These are phyloP conservation scores for Aspergillus pseudoglaucus DNA, from an alignment of 2,329 filamentous ascomycete species.

Conservation along the genomic window DNA sequence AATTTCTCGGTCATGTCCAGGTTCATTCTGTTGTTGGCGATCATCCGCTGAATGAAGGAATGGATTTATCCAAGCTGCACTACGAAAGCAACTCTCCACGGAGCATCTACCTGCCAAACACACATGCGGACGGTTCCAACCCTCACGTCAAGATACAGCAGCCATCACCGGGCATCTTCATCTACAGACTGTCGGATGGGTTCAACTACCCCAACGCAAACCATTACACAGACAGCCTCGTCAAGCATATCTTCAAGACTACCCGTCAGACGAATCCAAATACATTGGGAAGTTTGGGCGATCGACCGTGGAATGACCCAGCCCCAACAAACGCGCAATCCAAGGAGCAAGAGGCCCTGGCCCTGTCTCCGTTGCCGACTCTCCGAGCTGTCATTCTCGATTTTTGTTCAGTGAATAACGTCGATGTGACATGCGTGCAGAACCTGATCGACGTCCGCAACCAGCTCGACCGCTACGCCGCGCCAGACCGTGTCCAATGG, in stretches of 20 bases:
- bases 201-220: constrained; percentile 96
- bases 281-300: constrained; percentile 59
- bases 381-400: constrained; percentile 89
- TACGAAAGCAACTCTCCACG: constrained; percentile 18
- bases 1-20: constrained; percentile 74
- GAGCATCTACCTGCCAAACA: constrained; percentile 73
- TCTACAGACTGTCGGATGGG: constrained; percentile 89
- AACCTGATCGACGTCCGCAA: constrained; percentile 91
- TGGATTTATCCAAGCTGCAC: constrained; percentile 36
- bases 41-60: constrained; percentile 59
- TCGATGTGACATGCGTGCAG: constrained; percentile 89
- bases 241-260: constrained; percentile 58
- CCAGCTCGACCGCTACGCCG: constrained; percentile 78
- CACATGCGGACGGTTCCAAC: constrained; percentile 86
- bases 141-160: constrained; percentile 68
- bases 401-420: constrained; percentile 87
- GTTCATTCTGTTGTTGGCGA: constrained; percentile 83
- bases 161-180: constrained; percentile 88
- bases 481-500: constrained; percentile 82
- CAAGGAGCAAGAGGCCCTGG: constrained; percentile 43
- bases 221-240: constrained; percentile 75
- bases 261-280: constrained; percentile 71
- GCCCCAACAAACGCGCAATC: constrained; percentile 58
- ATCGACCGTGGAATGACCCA: constrained; percentile 93
- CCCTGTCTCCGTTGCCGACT: constrained; percentile 49